Base-by-base conservation (phyloP, 352 stramenopile species). In the Pythium biforme region DNA sequence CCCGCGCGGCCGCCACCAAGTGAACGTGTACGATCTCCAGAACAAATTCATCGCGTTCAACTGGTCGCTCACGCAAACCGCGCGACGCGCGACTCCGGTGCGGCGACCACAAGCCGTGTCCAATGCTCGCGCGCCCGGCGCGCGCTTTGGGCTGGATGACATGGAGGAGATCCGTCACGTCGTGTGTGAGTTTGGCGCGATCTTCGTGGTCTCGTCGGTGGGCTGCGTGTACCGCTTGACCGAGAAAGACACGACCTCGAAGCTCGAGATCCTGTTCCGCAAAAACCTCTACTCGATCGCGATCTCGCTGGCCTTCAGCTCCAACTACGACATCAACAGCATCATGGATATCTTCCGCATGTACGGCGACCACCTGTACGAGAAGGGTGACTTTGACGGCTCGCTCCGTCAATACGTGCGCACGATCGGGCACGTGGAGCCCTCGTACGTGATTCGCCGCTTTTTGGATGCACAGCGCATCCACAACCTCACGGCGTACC, bases 351-450 rank as follows among this genome's bases (percentile, higher is more conserved):
- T 99, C 29, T 96, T 93, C 62, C 86, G 89, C 54, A 96, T 95
- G 86, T 98, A 99, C 73, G 97, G 96, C 46, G 97, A 99, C 69
- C 96, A 99, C 69, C 75, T 99, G 40, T 99, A 99, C 75, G 79
- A 98, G 59, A 98, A 99, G 68, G 95, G 95, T 39, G 96, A 99
- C 61, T 99, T 94, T 57, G 89, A 96, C 53, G 94, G 90, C 20
- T 97, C 96, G 7, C 83, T 99, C 65, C 86, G 96, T n/a, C 96
- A 99, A 76, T 99, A 99, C 71, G 90, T 95, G 48, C 81, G 96
- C 37, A 99, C 96, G 6, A 99, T 99, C 70, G 96, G 97, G 0
- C 94, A 98, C 41, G 77, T 99, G 4, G 97, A 99, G 66, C 92
- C 96, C 7, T 99, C 95, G 6, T 98, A 99, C 67, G 97, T 99